A percentile compares a stretch with the other conserved stretches of the same genome.
phyloP scores from a whole-genome alignment of 2,329 filamentous ascomycete genomes.

The Gnomoniopsis smithogilvyi region DNA sequence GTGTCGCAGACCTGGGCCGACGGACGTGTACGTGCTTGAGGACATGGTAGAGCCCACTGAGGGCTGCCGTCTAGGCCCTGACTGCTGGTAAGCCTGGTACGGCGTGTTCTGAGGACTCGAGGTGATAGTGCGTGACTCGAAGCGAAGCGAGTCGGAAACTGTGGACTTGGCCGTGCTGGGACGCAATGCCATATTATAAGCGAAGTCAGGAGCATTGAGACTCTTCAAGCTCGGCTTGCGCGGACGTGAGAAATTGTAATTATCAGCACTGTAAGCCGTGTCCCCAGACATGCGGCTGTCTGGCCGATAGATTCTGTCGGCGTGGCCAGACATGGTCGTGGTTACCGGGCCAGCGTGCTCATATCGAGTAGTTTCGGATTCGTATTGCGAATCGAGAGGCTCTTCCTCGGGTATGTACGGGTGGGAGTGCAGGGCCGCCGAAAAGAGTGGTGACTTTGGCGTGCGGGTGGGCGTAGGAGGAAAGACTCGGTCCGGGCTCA shows the following conservation, averaged over 20 bases:
- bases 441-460: constrained; percentile 24
- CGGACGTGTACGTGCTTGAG: constrained; percentile 11
- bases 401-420: constrained; percentile 27
- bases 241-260: constrained; percentile 58
- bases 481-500: constrained; percentile 10
- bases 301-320: constrained; percentile 25
- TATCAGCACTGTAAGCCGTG: constrained; percentile 32
- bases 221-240: constrained; percentile 49
- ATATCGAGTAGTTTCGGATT: constrained; percentile 20
- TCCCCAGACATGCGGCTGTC: constrained; percentile 27
- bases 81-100: constrained; percentile 2
- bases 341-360: constrained; percentile 19
- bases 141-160: constrained; percentile 13
- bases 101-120: background rate
- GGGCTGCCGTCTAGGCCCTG: constrained; percentile 8
- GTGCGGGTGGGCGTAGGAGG: constrained; percentile 21
- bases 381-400: constrained; percentile 14
- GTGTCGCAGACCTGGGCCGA: constrained; percentile 11
- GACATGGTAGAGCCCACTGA: constrained; percentile 16
- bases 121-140: constrained; percentile 11
- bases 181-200: constrained; percentile 9
- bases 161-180: constrained; percentile 14
- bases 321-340: constrained; percentile 16
- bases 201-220: constrained; percentile 18
- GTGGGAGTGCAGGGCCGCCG: constrained; percentile 30